Percentiles rank a stretch among this genome's conserved stretches.
phyloP scores from a whole-genome alignment of 257 asterid species.

The Solanum chiquidenum region DNA sequence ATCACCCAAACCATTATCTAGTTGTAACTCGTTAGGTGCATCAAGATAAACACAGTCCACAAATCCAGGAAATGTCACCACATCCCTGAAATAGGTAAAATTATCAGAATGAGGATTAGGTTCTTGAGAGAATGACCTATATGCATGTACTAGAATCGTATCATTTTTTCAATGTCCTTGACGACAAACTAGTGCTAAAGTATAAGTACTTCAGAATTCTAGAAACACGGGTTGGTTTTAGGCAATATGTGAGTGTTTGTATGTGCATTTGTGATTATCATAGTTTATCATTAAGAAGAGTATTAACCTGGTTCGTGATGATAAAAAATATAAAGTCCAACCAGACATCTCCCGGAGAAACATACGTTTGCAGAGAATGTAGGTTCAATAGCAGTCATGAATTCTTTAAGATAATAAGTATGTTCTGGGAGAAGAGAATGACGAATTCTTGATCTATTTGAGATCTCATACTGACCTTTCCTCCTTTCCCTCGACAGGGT shows the following conservation, averaged over 20 bases:
- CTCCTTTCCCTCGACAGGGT: conserved; percentile 76
- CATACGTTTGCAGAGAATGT: background rate
- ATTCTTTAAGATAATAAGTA: background rate
- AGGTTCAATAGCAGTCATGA: background rate
- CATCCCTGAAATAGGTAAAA: conserved; percentile 45
- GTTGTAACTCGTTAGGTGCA: conserved; percentile 64
- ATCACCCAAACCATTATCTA: conserved; percentile 82
- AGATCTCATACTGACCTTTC: conserved; percentile 49
- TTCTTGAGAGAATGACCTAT: background rate
- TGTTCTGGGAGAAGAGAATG: background rate
- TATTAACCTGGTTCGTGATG: background rate
- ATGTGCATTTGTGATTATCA: background rate
- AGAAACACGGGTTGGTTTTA: background rate
- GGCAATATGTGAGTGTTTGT: background rate
- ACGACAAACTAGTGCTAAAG: background rate
- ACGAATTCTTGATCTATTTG: background rate
- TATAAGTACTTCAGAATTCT: background rate
- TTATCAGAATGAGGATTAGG: background rate
- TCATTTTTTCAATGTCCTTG: background rate
- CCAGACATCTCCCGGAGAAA: background rate
- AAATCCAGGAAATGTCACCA: conserved; percentile 84
- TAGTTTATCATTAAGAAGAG: background rate
- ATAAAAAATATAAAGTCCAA: background rate
- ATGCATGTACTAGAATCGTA: background rate
- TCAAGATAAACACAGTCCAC: conserved; percentile 92